Conservation (phyloP, 2,329 filamentous ascomycete species). For the Cadophora sp. region DNA sequence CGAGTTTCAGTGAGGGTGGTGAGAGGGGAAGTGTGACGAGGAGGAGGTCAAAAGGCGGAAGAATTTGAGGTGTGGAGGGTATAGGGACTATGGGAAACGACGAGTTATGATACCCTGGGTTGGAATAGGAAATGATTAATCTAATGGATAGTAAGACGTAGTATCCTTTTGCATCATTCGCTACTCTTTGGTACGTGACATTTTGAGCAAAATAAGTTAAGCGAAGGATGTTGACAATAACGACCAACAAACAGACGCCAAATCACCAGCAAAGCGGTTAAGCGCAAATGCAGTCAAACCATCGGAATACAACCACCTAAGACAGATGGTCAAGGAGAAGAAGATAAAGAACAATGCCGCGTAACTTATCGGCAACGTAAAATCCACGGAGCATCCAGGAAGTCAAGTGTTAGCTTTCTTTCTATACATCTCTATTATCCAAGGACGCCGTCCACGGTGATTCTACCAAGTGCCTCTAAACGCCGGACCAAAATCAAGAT, state of each 20-base stretch:
- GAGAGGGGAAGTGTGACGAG: slow-evolving; percentile 34
- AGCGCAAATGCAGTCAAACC: too few species aligned
- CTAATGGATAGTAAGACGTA: background rate
- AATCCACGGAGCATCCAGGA: background rate
- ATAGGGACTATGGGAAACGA: background rate
- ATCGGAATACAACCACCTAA: too few species aligned
- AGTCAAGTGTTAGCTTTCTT: background rate
- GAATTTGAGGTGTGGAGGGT: background rate
- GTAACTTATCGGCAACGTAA: too few species aligned
- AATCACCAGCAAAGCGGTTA: too few species aligned
- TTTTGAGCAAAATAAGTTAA: background rate
- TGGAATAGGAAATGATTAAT: background rate
- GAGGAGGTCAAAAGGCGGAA: slow-evolving; percentile 36
- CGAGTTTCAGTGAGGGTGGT: slow-evolving; percentile 55
- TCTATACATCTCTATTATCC: background rate
- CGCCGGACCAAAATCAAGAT: background rate
- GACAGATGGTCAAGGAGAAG: too few species aligned
- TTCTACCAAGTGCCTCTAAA: slow-evolving; percentile 5
- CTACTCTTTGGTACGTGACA: too few species aligned
- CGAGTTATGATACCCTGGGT: slow-evolving; percentile 3
- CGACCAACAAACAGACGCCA: too few species aligned
- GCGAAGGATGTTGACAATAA: background rate
- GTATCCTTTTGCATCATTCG: too few species aligned
- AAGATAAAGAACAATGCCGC: too few species aligned
- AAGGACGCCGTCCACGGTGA: background rate